These are phyloP conservation scores for Dissophora globulifera DNA, from an alignment of 192 early-diverging fungal species.

Conservation along the genomic window DNA sequence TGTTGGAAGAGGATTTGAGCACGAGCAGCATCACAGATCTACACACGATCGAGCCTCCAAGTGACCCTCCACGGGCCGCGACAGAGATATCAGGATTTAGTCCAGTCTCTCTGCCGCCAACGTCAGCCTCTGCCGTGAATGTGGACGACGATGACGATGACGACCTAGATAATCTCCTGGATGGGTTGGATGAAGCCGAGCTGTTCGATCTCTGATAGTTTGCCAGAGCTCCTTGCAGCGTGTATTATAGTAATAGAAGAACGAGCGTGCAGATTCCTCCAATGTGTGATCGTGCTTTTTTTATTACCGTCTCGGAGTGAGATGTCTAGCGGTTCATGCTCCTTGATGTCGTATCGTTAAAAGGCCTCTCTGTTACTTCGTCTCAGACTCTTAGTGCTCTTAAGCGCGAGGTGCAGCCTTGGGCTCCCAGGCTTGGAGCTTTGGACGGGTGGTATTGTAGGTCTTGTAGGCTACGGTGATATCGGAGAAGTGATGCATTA, in stretches of 20 bases:
- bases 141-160: constrained; percentile 2
- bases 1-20: constrained; percentile 1
- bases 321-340: no score
- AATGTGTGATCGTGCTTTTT: no score
- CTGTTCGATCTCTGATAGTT: constrained; percentile 13
- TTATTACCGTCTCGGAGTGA: no score
- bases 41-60: background rate
- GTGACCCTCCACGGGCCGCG: background rate
- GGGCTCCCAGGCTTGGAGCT: constrained; percentile 67
- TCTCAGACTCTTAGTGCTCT: background rate
- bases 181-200: constrained; percentile 34
- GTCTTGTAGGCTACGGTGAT: constrained; percentile 58
- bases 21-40: background rate
- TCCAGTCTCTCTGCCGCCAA: no score
- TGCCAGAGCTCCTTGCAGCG: no score
- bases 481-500: no score
- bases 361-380: background rate
- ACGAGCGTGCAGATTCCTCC: no score
- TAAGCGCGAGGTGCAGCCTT: constrained; percentile 53
- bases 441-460: constrained; percentile 68
- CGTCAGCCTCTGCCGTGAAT: no score
- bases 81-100: no score
- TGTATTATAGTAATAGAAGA: no score
- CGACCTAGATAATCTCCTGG: constrained; percentile 35
- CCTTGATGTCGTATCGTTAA: no score